These are phyloP conservation scores for Lecanicillium sp. DNA, from an alignment of 2,329 filamentous ascomycete genomes.

Conservation along the genomic window DNA sequence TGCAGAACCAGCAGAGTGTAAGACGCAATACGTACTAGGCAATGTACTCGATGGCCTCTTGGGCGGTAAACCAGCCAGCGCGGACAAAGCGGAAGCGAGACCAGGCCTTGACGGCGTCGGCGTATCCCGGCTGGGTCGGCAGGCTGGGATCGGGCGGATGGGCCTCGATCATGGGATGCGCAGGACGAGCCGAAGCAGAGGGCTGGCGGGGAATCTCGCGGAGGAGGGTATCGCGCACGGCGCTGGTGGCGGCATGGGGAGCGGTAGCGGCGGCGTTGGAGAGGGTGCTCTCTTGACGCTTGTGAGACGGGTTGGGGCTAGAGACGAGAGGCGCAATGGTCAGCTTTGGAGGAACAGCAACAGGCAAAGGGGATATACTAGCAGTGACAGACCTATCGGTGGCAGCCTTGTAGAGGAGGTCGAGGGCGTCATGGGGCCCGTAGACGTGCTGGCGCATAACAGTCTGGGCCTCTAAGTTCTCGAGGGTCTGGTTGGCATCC, in stretches of 20 bases:
- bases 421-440: constrained; percentile 85
- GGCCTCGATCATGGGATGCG: constrained; percentile 38
- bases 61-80: constrained; percentile 90
- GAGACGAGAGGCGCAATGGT: constrained; percentile 14
- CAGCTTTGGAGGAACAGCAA: constrained; percentile 2
- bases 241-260: too few species aligned
- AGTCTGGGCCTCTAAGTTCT: constrained; percentile 57
- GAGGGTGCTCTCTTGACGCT: neutral
- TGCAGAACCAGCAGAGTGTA: too few species aligned
- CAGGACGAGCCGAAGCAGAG: constrained; percentile 13
- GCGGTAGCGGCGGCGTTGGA: neutral
- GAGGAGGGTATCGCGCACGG: constrained; percentile 4
- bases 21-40: constrained; percentile 58
- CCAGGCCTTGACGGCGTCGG: constrained; percentile 79
- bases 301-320: constrained; percentile 1
- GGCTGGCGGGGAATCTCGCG: constrained; percentile 11
- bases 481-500: constrained; percentile 53
- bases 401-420: constrained; percentile 83
- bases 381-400: constrained; percentile 45
- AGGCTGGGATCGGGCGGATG: constrained; percentile 30
- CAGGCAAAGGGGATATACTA: constrained; percentile 9
- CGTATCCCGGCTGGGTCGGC: constrained; percentile 46
- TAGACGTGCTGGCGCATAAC: constrained; percentile 70
- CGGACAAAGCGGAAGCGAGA: constrained; percentile 88
- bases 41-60: constrained; percentile 89